Percentiles rank a stretch among this genome's conserved stretches.
Conservation (phyloP, 495 filamentous ascomycete genomes). For the Parmelia sp. region DNA sequence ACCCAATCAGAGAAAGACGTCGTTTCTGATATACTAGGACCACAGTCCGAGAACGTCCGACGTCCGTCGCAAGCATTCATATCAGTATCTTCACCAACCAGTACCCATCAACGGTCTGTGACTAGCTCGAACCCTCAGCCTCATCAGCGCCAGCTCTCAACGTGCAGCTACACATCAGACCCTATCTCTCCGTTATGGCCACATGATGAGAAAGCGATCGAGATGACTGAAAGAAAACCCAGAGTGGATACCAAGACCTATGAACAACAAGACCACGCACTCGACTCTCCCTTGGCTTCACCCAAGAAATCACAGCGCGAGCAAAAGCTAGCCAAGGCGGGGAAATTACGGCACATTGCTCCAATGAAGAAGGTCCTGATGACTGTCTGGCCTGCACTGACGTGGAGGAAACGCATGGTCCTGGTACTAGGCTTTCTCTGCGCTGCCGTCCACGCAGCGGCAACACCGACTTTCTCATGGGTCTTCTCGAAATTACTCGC, state of each 20-base stretch:
- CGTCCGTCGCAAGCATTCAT: background rate
- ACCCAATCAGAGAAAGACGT: background rate
- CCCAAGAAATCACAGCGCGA: background rate
- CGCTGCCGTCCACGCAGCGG: conserved; percentile 57
- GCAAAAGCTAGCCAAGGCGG: background rate
- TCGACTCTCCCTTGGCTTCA: background rate
- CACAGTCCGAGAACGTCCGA: background rate
- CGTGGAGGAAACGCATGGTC: conserved; percentile 41
- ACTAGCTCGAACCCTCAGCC: background rate
- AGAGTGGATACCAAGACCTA: background rate
- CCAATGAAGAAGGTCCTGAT: conserved; percentile 56
- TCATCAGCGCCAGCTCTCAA: background rate
- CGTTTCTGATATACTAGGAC: background rate
- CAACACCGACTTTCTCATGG: conserved; percentile 72
- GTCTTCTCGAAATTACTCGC: conserved; percentile 67
- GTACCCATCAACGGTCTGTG: background rate
- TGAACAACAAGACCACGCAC: background rate
- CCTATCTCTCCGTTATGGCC: background rate
- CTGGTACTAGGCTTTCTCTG: conserved; percentile 56
- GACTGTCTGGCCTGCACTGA: conserved; percentile 67
- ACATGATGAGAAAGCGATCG: background rate
- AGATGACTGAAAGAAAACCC: background rate
- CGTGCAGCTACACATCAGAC: background rate
- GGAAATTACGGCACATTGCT: conserved; percentile 1
- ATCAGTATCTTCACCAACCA: background rate